phyloP scores from a whole-genome alignment of 768 basidiomycete species.

The Boletellus ananiceps region DNA sequence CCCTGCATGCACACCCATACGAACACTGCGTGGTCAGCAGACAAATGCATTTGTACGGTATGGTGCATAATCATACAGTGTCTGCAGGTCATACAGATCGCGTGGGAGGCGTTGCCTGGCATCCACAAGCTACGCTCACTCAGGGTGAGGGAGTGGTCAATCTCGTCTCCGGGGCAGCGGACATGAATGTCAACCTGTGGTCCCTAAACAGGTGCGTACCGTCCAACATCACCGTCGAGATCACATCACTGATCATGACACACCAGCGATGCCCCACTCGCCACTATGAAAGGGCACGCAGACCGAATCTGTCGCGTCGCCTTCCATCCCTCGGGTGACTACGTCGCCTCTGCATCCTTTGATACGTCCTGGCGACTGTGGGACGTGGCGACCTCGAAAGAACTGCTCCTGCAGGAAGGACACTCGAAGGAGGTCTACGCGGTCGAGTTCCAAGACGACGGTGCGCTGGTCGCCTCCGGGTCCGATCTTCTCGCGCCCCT shows the following conservation, averaged over 20 bases:
- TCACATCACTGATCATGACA: constrained; percentile 4
- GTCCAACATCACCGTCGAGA: not conserved
- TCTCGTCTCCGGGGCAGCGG: constrained; percentile 87
- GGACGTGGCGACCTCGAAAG: constrained; percentile 81
- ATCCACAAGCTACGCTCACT: constrained; percentile 83
- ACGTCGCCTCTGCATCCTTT: constrained; percentile 91
- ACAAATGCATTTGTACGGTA: not conserved
- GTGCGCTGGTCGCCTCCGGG: constrained; percentile 91
- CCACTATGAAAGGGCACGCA: constrained; percentile 82
- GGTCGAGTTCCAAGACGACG: constrained; percentile 95
- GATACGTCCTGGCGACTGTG: constrained; percentile 97
- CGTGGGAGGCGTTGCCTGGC: constrained; percentile 96
- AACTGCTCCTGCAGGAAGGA: constrained; percentile 89
- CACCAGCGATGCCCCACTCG: constrained; percentile 76
- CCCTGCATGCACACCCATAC: constrained; percentile 78
- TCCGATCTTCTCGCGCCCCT: constrained; percentile 25
- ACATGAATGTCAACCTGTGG: constrained; percentile 85
- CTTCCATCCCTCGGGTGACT: constrained; percentile 94
- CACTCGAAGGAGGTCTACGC: constrained; percentile 96
- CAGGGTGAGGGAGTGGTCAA: constrained; percentile 65
- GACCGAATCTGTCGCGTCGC: constrained; percentile 90
- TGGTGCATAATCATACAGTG: constrained; percentile 6
- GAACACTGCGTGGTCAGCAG: constrained; percentile 63
- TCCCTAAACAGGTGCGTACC: constrained; percentile 67
- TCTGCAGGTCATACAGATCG: constrained; percentile 77